Evolutionary conservation across 305 asterid genomes (phyloP).

Genomic region (Fraxinus floribunda): DNA sequence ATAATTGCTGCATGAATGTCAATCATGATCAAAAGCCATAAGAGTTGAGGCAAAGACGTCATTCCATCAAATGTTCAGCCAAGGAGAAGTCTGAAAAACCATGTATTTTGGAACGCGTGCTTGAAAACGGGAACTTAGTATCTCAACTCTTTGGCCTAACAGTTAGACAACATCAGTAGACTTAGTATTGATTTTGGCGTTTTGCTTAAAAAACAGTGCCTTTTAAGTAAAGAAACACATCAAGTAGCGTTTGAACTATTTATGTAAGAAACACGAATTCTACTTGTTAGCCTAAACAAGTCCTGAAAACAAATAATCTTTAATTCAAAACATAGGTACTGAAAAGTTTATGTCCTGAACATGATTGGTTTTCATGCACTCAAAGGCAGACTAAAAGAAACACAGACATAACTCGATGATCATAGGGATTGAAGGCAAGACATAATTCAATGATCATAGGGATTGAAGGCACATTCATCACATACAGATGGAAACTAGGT

Average conservation of each 20-base stretch:
- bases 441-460: too few relatives aligned
- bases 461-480: slow-evolving; percentile 3
- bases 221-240: not conserved
- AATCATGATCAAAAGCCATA: not conserved
- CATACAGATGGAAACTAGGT: slow-evolving; percentile 7
- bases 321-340: not conserved
- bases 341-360: not conserved
- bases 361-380: not conserved
- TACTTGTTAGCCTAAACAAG: not conserved
- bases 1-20: not conserved
- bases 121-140: not conserved
- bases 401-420: too few relatives aligned
- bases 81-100: not conserved
- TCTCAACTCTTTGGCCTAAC: not conserved
- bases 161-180: not conserved
- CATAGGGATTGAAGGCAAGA: not conserved
- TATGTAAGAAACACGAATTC: not conserved
- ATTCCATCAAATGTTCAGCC: not conserved
- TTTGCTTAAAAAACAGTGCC: not conserved
- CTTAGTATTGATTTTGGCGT: not conserved
- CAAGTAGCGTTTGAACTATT: not conserved
- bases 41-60: not conserved
- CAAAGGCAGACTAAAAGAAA: not conserved
- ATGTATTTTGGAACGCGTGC: not conserved
- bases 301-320: not conserved